Base-by-base conservation (phyloP, 1,284 basidiomycete species). In the Gomphus sp. region DNA sequence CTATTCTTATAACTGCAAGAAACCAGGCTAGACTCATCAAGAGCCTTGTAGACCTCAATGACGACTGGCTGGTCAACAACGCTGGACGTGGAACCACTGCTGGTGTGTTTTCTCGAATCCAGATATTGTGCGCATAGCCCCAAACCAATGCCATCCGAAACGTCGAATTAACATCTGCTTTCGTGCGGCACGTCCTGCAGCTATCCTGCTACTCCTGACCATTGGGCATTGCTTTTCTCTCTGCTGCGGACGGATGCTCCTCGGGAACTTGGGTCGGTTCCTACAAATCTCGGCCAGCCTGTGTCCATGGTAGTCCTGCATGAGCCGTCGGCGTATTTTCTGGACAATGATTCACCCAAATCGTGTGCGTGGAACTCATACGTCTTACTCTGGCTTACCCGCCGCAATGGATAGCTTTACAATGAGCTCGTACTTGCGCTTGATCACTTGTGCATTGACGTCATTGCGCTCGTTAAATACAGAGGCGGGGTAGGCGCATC, bases 281-380 rank as follows among this genome's bases (percentile, higher is more conserved):
- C 62, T 50, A 59, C 61, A 33, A 62, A 63, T 62, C 70, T 85
- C 31, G 70, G 74, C 37, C 65, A 66, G 37, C 62, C 76, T 0
- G 83, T 84, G 25, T 73, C 74, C 44, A 67, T 89, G 4, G 65
- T 91, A 14, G 73, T 91, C 18, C 67, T 91, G 16, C 78, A 81
- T 56, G 87, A 89, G 62, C 73, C 77, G 0, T 89, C 87, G 2
- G 66, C 72, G 1, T 87, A 85, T 66, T 82, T 89, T 64, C 60
- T 73, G 28, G 64, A 39, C 64, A 68, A 31, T 28, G 55, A 54
- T 18, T 12, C 33, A n/a, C 52, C 41, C 22, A 55, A 43, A 31
- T n/a, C 58, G 58, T 59, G 36, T 43, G 49, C 16, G 16, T 54
- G 43, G 33, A 47, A 18, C 12, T 51, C 3, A 18, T 28, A 47